phyloP scores from a whole-genome alignment of 1,139 yeast genomes.

The Sugiyamaella grinbergsii region DNA sequence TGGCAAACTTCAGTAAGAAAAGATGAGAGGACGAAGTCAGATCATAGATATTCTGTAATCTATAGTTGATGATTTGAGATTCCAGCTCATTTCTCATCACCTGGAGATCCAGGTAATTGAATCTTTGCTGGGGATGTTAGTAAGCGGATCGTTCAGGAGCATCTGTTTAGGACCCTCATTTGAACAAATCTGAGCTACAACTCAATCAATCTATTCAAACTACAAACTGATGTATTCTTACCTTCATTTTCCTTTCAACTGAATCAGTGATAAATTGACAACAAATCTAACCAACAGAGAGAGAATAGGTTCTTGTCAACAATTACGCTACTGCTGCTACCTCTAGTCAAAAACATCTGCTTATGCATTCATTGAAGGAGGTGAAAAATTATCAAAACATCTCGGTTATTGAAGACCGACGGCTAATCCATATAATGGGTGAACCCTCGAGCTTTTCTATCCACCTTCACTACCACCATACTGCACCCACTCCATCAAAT shows the following conservation, averaged over 20 bases:
- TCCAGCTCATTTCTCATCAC: slow-evolving; percentile 69
- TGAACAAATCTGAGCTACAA: neutral
- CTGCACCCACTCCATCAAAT: too few relatives aligned
- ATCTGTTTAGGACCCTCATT: neutral
- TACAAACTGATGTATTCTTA: too few relatives aligned
- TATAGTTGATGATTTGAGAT: slow-evolving; percentile 56
- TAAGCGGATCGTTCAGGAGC: neutral
- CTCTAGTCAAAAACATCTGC: neutral
- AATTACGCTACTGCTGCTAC: too few relatives aligned
- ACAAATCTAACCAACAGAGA: too few relatives aligned
- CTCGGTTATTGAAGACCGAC: neutral
- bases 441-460: neutral
- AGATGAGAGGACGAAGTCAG: slow-evolving; percentile 71
- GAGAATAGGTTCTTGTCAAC: too few relatives aligned
- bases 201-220: too few relatives aligned
- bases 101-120: slow-evolving; percentile 80
- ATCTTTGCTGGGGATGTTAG: slow-evolving; percentile 61
- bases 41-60: slow-evolving; percentile 86
- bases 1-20: slow-evolving; percentile 75
- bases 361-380: too few relatives aligned
- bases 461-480: too few relatives aligned
- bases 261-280: too few relatives aligned
- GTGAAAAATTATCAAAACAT: neutral
- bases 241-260: too few relatives aligned
- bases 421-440: neutral